These are phyloP conservation scores for Amylostereum chailletii DNA, from an alignment of 1,284 basidiomycete genomes.

Conservation along the genomic window DNA sequence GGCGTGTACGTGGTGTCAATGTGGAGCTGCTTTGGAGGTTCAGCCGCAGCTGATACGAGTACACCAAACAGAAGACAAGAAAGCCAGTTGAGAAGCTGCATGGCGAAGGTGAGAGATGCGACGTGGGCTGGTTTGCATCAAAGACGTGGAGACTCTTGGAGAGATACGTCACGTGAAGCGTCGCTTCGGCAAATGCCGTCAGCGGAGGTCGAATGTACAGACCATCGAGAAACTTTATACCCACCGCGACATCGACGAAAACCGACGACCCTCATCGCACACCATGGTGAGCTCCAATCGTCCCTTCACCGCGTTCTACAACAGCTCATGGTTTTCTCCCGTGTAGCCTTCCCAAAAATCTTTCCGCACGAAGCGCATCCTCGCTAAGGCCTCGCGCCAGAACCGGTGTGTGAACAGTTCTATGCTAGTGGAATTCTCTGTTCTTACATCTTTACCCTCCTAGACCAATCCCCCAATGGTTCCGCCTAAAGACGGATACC, in stretches of 20 bases:
- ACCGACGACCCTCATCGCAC: no score
- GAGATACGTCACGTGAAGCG: neutral
- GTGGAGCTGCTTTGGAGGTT: constrained; percentile 44
- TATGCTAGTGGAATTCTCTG: constrained; percentile 3
- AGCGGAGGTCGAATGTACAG: no score
- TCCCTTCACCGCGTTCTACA: no score
- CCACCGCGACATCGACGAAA: no score
- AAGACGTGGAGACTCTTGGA: neutral
- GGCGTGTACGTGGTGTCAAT: constrained; percentile 58
- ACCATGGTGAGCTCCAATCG: no score
- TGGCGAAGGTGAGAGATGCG: constrained; percentile 15
- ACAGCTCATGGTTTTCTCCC: neutral
- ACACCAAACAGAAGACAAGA: constrained; percentile 31
- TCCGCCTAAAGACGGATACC: constrained; percentile 93
- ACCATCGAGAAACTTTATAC: no score
- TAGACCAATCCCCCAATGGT: constrained; percentile 97
- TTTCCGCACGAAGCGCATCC: constrained; percentile 93
- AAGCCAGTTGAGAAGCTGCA: constrained; percentile 40
- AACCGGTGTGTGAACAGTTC: constrained; percentile 66
- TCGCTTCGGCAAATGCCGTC: no score
- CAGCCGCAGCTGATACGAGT: constrained; percentile 24
- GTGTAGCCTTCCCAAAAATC: constrained; percentile 93
- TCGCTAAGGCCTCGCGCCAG: constrained; percentile 93
- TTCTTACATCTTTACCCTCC: constrained; percentile 7
- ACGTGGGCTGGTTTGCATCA: neutral